Percentiles rank a stretch among this genome's conserved stretches.
These are phyloP conservation scores for Thamnidium elegans DNA, from an alignment of 192 early-diverging fungal genomes.

Conservation along the genomic window DNA sequence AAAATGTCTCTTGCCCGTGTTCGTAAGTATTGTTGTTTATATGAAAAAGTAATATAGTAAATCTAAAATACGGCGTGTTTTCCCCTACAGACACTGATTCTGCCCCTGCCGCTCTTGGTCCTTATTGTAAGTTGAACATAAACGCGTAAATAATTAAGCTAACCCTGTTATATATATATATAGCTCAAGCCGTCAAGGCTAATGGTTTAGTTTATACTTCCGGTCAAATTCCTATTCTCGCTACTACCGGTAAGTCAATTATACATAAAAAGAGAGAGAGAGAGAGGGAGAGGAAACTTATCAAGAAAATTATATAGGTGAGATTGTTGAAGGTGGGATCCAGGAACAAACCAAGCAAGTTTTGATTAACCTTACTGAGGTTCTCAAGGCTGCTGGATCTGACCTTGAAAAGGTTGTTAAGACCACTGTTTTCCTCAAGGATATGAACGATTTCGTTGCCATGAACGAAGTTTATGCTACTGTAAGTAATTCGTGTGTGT, in stretches of 20 bases:
- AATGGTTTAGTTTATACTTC: slow-evolving; percentile 84
- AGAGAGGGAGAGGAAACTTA: not conserved
- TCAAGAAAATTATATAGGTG: slow-evolving; percentile 2
- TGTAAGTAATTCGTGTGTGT: slow-evolving; percentile 32
- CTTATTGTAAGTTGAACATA: slow-evolving; percentile 56
- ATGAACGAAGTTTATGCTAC: slow-evolving; percentile 91
- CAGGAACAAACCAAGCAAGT: slow-evolving; percentile 51
- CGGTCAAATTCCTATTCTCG: slow-evolving; percentile 73
- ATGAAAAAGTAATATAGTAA: too few species aligned
- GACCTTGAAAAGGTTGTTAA: slow-evolving; percentile 87
- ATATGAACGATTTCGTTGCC: slow-evolving; percentile 84
- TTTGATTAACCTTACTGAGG: slow-evolving; percentile 80
- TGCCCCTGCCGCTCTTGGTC: slow-evolving; percentile 73
- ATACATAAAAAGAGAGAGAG: not conserved
- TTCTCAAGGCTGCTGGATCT: slow-evolving; percentile 79
- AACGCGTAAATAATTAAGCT: not conserved
- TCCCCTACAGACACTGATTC: slow-evolving; percentile 42
- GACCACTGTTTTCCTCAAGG: slow-evolving; percentile 93
- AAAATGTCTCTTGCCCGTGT: slow-evolving; percentile 12
- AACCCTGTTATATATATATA: not conserved
- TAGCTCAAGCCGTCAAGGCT: slow-evolving; percentile 73
- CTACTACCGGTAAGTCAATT: slow-evolving; percentile 61
- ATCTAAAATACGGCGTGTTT: too few species aligned
- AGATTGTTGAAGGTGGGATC: slow-evolving; percentile 32
- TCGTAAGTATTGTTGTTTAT: slow-evolving; percentile 3